phyloP scores from a whole-genome alignment of 2,329 filamentous ascomycete species.

The Didymella sp. region DNA sequence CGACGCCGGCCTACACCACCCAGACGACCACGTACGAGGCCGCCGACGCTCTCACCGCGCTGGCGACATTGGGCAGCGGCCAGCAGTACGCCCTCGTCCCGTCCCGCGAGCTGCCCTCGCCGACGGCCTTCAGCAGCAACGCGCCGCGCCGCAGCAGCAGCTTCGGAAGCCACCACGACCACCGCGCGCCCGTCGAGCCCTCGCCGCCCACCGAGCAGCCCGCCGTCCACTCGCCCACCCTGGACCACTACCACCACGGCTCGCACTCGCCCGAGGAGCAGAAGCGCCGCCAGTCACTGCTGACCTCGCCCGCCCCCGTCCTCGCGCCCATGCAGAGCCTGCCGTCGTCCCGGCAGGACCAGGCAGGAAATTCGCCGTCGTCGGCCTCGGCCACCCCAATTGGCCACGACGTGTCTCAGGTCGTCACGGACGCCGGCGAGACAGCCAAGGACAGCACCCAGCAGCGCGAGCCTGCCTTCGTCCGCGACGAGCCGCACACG shows the following conservation, averaged over 20 bases:
- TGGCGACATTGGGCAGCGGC: conserved; percentile 44
- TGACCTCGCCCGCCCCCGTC: conserved; percentile 41
- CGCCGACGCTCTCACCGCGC: conserved; percentile 49
- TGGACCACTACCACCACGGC: conserved; percentile 57
- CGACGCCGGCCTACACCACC: conserved; percentile 14
- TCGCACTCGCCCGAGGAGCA: conserved; percentile 55
- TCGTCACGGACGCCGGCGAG: not conserved
- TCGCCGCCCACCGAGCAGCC: conserved; percentile 46
- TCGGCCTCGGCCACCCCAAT: not conserved
- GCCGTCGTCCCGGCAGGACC: not conserved
- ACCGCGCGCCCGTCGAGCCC: conserved; percentile 47
- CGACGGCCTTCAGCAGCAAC: conserved; percentile 34
- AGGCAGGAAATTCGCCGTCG: not conserved
- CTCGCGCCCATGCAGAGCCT: conserved; percentile 50
- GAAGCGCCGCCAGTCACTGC: conserved; percentile 47
- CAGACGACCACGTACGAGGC: conserved; percentile 47
- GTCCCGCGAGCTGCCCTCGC: conserved; percentile 35
- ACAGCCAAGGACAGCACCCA: conserved; percentile 16
- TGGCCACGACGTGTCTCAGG: not conserved
- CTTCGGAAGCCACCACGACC: conserved; percentile 27
- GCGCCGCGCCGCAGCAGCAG: conserved; percentile 46
- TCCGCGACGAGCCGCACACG: conserved; percentile 37
- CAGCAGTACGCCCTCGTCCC: conserved; percentile 38
- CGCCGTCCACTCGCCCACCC: conserved; percentile 52
- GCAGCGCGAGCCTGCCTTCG: conserved; percentile 41